phyloP scores from a whole-genome alignment of 1,284 basidiomycete species.

The Sphaerobolus stellatus region DNA sequence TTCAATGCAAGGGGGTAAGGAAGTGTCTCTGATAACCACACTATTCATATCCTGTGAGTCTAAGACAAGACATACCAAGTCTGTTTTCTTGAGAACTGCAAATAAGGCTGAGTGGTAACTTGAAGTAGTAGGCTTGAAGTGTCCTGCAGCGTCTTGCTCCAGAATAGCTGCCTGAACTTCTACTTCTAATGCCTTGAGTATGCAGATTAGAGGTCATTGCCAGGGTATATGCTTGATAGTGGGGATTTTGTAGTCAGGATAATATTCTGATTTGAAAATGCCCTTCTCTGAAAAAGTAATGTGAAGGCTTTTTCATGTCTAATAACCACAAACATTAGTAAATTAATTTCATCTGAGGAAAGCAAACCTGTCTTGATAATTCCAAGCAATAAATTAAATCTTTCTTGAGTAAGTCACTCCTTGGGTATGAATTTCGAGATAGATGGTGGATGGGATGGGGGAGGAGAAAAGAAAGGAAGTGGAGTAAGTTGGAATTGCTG shows the following conservation, averaged over 20 bases:
- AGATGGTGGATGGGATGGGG: constrained; percentile 11
- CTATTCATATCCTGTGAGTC: constrained; percentile 15
- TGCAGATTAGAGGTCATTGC: constrained; percentile 37
- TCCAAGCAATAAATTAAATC: constrained; percentile 18
- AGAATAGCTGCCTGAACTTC: constrained; percentile 34
- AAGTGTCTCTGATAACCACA: constrained; percentile 24
- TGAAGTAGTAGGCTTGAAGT: constrained; percentile 31
- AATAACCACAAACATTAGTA: constrained; percentile 29
- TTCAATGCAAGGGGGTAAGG: constrained; percentile 23
- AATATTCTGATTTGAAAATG: constrained; percentile 34
- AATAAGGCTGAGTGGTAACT: constrained; percentile 43
- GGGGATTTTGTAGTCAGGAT: constrained; percentile 35
- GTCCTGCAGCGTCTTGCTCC: constrained; percentile 26
- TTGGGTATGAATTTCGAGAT: constrained; percentile 20
- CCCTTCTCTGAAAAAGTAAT: constrained; percentile 37
- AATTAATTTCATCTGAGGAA: constrained; percentile 29
- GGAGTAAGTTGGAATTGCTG: constrained; percentile 20
- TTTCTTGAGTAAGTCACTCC: constrained; percentile 18
- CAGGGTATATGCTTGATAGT: constrained; percentile 36
- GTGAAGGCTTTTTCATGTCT: constrained; percentile 30
- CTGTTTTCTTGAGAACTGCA: constrained; percentile 33
- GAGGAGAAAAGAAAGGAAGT: constrained; percentile 8
- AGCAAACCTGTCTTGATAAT: constrained; percentile 29
- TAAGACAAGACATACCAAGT: neutral
- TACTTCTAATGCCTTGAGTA: constrained; percentile 37